Conservation (phyloP, 2,329 filamentous ascomycete species). For the Beauveria asiatica region DNA sequence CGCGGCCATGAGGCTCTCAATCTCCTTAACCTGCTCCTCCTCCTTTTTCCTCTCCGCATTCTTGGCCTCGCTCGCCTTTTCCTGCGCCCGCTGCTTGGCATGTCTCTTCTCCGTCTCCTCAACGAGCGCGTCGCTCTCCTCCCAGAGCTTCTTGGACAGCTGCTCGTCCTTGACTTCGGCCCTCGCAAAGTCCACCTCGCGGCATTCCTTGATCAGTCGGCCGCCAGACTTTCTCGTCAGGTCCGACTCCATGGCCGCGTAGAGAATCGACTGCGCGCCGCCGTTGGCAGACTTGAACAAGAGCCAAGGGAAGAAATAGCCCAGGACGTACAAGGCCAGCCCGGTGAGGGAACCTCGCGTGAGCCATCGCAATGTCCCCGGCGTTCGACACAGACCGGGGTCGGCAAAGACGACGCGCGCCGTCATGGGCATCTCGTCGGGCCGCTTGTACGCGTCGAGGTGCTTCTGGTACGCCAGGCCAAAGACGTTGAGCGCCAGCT, state of each 20-base stretch:
- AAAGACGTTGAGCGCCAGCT: conserved; percentile 82
- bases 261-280: conserved; percentile 80
- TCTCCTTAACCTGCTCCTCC: conserved; percentile 23
- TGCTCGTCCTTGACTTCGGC: conserved; percentile 70
- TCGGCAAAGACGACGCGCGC: conserved; percentile 80
- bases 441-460: conserved; percentile 71
- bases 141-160: conserved; percentile 79
- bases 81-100: conserved; percentile 40
- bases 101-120: conserved; percentile 73
- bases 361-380: conserved; percentile 80
- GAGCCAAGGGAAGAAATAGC: conserved; percentile 79
- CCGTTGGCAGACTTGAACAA: conserved; percentile 75
- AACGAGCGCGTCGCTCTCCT: conserved; percentile 77
- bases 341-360: conserved; percentile 78
- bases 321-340: conserved; percentile 64
- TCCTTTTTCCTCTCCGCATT: conserved; percentile 28
- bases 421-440: conserved; percentile 75
- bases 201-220: conserved; percentile 80
- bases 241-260: conserved; percentile 73
- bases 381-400: conserved; percentile 75
- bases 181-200: conserved; percentile 61
- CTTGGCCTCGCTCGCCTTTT: conserved; percentile 23
- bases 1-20: conserved; percentile 31
- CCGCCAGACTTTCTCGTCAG: conserved; percentile 55
- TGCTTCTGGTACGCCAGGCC: conserved; percentile 89